Evolutionary conservation across 2,329 filamentous ascomycete species (phyloP), one percentile per base, ranked within the genome.

Genomic region (Endothia cerciana): DNA sequence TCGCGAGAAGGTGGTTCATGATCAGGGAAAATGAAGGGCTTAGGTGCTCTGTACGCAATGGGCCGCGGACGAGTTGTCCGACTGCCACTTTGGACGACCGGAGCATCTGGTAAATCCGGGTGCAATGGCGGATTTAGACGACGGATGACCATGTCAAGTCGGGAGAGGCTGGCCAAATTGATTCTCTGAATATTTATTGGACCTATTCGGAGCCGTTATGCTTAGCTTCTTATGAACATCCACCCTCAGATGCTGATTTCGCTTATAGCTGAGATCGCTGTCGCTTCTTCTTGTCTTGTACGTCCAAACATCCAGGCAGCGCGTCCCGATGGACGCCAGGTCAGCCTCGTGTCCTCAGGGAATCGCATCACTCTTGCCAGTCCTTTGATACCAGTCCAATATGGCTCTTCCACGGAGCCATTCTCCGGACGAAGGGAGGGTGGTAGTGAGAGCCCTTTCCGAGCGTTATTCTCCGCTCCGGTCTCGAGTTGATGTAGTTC

Each of bases 251-350:
- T 51, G 10, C 25, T 25, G 13, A 22, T 28, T 6, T 3, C 4
- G 28, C 17, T 41, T 1, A 66, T 36, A 11, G 45, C 60, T 28
- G 1, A 28, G 4, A 56, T 2, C 5, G 36, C 60, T 17, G 4
- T 28, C 17, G 3, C 25, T 58, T 66, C 65, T 8, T 66, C 57
- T 40, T 40, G 40, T 40, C 41, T 40, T 51, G 65, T 64, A 8
- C 51, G 61, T 2, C 62, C 61, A 33, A 67, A 10, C 15, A 67
- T 40, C 62, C 65, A 67, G 4, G 60, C 11, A 56, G 47, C 13
- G 38, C 57, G 13, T 11, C 28, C 40, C 56, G 59, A n/a, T 43
- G 61, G 28, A 19, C 38, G 11, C 53, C 43, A 60, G 13, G 7
- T 19, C 55, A 63, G 28, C 36, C 38, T 30, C 33, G 8, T 49